Conservation (phyloP, 257 asterid species). For the Nyctanthes arbortristis region DNA sequence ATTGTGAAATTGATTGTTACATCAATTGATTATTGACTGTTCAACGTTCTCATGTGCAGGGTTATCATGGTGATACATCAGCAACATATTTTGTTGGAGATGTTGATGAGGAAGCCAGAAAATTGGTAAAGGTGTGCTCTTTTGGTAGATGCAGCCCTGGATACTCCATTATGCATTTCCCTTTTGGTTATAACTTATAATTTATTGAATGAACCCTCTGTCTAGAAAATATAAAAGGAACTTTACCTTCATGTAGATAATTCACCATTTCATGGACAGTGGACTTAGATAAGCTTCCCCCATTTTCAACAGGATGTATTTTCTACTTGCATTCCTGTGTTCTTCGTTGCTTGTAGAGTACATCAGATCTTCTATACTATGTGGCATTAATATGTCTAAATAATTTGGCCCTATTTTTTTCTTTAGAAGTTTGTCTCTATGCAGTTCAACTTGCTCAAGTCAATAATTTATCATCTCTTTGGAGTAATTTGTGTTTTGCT, state of each 20-base stretch:
- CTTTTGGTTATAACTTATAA: conserved; percentile 1
- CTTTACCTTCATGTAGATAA: conserved; percentile 11
- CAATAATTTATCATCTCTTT: conserved; percentile 13
- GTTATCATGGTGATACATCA: conserved; percentile 98
- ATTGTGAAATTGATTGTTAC: no score
- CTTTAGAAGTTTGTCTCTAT: conserved; percentile 15
- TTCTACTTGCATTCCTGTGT: neutral
- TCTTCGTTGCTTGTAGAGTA: neutral
- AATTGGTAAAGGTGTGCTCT: conserved; percentile 77
- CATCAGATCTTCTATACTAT: neutral
- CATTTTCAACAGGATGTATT: neutral
- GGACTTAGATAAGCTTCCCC: conserved; percentile 1
- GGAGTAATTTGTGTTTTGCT: conserved; percentile 19
- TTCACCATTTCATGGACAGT: conserved; percentile 14
- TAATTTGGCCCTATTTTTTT: conserved; percentile 3
- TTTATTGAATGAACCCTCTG: neutral
- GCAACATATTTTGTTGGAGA: conserved; percentile 89
- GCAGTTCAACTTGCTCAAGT: neutral
- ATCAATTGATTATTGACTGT: conserved; percentile 5
- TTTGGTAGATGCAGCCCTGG: conserved; percentile 23
- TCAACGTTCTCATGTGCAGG: no score
- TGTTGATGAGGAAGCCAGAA: conserved; percentile 75
- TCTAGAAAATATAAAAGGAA: neutral
- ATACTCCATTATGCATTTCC: neutral
- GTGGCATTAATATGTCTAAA: neutral